Evolutionary conservation across 106 monocot genomes (phyloP).

Genomic region (Phalaenopsis equestris): DNA sequence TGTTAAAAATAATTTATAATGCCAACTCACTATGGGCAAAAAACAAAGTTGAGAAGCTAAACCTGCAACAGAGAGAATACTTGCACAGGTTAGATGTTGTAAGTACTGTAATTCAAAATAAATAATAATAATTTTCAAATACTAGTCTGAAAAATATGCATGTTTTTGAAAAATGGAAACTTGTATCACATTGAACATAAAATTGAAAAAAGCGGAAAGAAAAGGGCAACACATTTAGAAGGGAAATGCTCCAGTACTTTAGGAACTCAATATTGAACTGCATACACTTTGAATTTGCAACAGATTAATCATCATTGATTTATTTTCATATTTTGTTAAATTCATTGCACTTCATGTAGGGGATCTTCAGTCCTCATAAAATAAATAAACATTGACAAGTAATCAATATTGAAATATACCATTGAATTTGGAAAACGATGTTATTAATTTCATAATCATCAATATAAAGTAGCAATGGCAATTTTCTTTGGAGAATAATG

Average conservation of each 20-base stretch:
- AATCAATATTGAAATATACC: too few relatives aligned
- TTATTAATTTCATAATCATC: neutral
- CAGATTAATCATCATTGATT: neutral
- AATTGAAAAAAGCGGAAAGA: neutral
- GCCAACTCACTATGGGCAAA: slow-evolving; percentile 72
- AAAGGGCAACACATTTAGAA: neutral
- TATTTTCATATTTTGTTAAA: neutral
- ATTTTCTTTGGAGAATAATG: neutral
- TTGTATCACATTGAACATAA: neutral
- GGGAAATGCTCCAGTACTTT: neutral
- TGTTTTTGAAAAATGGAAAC: neutral
- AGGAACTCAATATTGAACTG: neutral
- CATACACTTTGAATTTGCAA: neutral
- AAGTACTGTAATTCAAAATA: neutral
- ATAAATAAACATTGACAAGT: too few relatives aligned
- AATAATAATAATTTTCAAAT: neutral
- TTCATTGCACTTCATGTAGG: too few relatives aligned
- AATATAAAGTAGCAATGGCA: neutral
- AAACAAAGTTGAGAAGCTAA: slow-evolving; percentile 81
- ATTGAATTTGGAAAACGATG: neutral
- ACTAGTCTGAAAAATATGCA: neutral
- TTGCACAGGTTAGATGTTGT: neutral
- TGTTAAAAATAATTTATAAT: neutral
- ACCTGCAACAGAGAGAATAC: slow-evolving; percentile 40
- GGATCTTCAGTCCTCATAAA: too few relatives aligned